Evolutionary conservation across 805 yeast species (phyloP), one percentile per base, ranked within the genome.

Genomic region (Henningerozyma blattae): DNA sequence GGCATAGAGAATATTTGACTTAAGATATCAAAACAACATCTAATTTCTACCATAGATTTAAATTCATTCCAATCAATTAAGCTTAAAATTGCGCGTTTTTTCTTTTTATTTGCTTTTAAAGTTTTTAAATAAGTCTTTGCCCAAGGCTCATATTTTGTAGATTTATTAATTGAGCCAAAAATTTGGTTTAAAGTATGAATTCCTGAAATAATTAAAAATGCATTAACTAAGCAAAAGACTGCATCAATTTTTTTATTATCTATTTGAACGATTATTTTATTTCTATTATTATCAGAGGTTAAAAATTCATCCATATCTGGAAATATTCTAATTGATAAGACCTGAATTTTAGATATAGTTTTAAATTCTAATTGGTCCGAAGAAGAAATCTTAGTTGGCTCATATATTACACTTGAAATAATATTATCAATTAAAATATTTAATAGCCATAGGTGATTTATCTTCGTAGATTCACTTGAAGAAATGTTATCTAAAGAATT

Each of bases 151-250:
- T 35, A 48, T 31, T 34, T 41, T 26, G 31, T 42, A 28, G 36
- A 41, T 39, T 36, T 52, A 41, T 37, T 49, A 41, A 33, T 61
- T 25, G 8, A 68, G 8, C 52, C 46, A 35, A 54, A 55, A 4
- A 54, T 64, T 42, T 67, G 67, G 33, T 62, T 59, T 15, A 72
- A 40, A 4, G 72, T 52, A 41, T 64, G 68, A 7, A 64, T 35
- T 2, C 68, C 55, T 0, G 77, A 68, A 3, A 68, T 46, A 0
- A 65, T 45, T 15, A 70, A 52, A 45, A 71, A 73, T 31, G 65
- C 65, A 3, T 65, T 56, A 38, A 63, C 62, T 13, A 64, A 44
- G 3, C 70, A 64, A 29, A 61, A 54, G 5, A 63, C 45, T 3
- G 52, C 39, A 19, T 59, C 62, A 8, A 56, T 19, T 14, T 46